Evolutionary conservation across 768 basidiomycete species (phyloP), one percentile per base, ranked within the genome.

Genomic region (Tylopilus vinaceipallidus): DNA sequence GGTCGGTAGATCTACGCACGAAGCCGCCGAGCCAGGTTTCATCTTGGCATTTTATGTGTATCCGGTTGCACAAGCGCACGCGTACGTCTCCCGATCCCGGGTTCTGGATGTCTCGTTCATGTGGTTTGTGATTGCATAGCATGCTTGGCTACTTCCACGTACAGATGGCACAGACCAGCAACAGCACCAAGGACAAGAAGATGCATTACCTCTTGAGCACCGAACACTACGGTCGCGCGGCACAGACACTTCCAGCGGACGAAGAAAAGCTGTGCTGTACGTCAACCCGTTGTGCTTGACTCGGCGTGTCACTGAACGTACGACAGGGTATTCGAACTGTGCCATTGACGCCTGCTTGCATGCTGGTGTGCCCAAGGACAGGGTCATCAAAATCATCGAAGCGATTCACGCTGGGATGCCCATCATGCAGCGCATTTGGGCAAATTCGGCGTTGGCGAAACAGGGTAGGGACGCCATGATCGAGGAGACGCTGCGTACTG

Each of bases 391-490:
- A 2, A 10, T 39, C 6, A 20, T 26, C 10, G 9, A 17, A 6
- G 2, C 7, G 13, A 35, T 36, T 26, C 22, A 27, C 24, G 22
- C 5, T 9, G 14, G 26, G 8, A 46, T 46, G 20, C 40, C 30
- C 40, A 35, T 41, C 36, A 57, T 46, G 54, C 27, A 43, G 26
- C 12, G 19, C 2, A 39, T 51, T 24, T 46, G 27, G 47, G 40
- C 16, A 3, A 16, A 27, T 16, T 56, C 36, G 16, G 40, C 36
- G 23, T 27, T 45, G 39, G 47, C 17, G 34, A 51, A 44, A 26
- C 46, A 55, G 22, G 42, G n/a, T 0, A 49, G 34, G 34, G 40
- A 42, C 16, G 10, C 16, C 29, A 29, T 34, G 27, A 24, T 40
- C 6, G 30, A 30, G 14, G 4, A 0, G 42, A 19, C 14, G 16